phyloP scores from a whole-genome alignment of 805 yeast species.

The Danielia reshetovae region DNA sequence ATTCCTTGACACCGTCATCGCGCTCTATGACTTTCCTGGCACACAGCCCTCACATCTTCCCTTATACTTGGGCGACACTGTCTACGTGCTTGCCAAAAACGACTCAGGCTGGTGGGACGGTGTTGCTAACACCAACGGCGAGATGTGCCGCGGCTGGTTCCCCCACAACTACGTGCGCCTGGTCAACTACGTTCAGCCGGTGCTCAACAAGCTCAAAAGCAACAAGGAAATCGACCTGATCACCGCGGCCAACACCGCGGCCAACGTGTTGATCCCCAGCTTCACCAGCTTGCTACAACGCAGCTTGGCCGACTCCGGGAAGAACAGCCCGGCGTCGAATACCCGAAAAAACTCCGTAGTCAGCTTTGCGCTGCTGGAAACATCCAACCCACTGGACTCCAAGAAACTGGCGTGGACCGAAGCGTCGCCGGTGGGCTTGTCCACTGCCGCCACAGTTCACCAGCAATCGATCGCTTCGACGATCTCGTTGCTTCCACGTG shows the following conservation, averaged over 20 bases:
- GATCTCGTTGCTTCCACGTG: constrained; percentile 2
- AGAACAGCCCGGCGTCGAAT: constrained; percentile 28
- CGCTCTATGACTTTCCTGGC: constrained; percentile 51
- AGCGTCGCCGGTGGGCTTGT: not conserved
- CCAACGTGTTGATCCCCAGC: constrained; percentile 42
- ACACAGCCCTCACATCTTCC: constrained; percentile 50
- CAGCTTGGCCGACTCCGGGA: constrained; percentile 30
- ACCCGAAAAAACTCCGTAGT: constrained; percentile 47
- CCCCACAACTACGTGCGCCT: constrained; percentile 60
- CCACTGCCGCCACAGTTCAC: constrained; percentile 1
- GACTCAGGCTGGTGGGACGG: constrained; percentile 91
- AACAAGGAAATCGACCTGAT: constrained; percentile 40
- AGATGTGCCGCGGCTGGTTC: constrained; percentile 74
- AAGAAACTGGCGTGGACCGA: constrained; percentile 1
- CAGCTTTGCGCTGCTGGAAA: constrained; percentile 46
- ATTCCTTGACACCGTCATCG: constrained; percentile 57
- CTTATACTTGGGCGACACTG: constrained; percentile 60
- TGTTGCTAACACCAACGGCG: constrained; percentile 36
- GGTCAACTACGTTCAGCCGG: constrained; percentile 41
- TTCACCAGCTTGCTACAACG: constrained; percentile 36
- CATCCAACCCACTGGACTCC: constrained; percentile 25
- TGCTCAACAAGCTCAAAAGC: constrained; percentile 32
- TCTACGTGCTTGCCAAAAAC: constrained; percentile 63
- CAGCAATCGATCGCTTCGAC: constrained; percentile 3
- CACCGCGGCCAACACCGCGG: constrained; percentile 46